Conservation (phyloP, 2,329 filamentous ascomycete species). For the Colletotrichum acutatum region DNA sequence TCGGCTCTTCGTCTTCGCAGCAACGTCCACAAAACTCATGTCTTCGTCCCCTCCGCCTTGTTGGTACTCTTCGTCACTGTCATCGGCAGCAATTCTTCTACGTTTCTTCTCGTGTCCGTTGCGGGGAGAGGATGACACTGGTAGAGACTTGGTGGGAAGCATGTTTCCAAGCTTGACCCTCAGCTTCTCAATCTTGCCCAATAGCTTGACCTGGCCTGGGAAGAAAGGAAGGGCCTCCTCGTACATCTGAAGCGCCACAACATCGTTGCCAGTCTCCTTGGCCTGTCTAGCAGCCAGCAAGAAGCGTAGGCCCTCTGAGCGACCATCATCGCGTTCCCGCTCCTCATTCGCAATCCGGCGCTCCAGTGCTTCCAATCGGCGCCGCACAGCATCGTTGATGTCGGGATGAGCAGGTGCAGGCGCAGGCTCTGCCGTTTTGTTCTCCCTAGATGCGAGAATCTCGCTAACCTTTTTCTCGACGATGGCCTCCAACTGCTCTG, state of each 20-base stretch:
- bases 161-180: constrained; percentile 59
- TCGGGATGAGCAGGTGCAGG: constrained; percentile 54
- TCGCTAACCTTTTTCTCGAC: constrained; percentile 93
- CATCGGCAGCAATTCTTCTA: constrained; percentile 41
- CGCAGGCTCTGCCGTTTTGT: constrained; percentile 62
- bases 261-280: constrained; percentile 83
- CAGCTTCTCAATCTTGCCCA: constrained; percentile 75
- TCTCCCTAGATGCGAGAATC: constrained; percentile 80
- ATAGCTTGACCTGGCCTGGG: constrained; percentile 82
- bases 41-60: constrained; percentile 55
- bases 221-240: constrained; percentile 87
- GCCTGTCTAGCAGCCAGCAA: constrained; percentile 93
- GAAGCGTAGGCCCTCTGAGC: constrained; percentile 85
- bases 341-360: constrained; percentile 79
- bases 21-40: constrained; percentile 45
- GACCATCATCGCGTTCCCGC: constrained; percentile 70
- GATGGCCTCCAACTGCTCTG: constrained; percentile 86
- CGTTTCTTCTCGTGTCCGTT: constrained; percentile 38
- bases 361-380: constrained; percentile 85
- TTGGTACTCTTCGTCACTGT: constrained; percentile 51
- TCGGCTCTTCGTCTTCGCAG: constrained; percentile 43
- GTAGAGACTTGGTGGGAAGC: constrained; percentile 13
- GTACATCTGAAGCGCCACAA: constrained; percentile 85
- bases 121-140: neutral
- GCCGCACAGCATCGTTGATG: constrained; percentile 82